Conservation (phyloP, 495 filamentous ascomycete species). For the Pyronema omphalodes region DNA sequence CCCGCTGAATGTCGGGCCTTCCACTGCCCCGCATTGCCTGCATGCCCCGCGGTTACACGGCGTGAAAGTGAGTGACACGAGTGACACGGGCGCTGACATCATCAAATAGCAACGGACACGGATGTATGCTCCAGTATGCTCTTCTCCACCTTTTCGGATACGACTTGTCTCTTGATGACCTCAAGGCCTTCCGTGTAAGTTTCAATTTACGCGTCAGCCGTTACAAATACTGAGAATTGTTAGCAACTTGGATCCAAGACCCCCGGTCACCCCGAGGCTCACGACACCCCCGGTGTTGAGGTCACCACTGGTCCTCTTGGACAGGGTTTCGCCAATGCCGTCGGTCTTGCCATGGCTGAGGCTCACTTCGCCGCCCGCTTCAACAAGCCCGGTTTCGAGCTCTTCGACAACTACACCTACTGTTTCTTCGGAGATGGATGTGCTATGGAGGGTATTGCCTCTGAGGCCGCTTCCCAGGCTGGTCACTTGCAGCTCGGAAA, state of each 20-base stretch:
- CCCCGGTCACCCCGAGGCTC: slow-evolving; percentile 88
- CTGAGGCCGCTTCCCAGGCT: slow-evolving; percentile 78
- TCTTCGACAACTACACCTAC: slow-evolving; percentile 95
- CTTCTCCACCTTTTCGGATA: slow-evolving; percentile 95
- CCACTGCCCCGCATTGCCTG: neutral
- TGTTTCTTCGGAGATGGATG: slow-evolving; percentile 95
- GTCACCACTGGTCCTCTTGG: slow-evolving; percentile 95
- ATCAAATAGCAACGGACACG: slow-evolving; percentile 75
- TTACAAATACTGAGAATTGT: neutral
- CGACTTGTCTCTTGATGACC: slow-evolving; percentile 61
- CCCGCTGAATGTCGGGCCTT: neutral
- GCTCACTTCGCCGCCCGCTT: slow-evolving; percentile 72
- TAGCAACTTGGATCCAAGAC: slow-evolving; percentile 39
- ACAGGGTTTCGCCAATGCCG: slow-evolving; percentile 86
- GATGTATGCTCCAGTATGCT: slow-evolving; percentile 98
- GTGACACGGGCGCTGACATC: neutral
- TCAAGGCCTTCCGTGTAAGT: slow-evolving; percentile 90
- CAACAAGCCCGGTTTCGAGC: slow-evolving; percentile 90
- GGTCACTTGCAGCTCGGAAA: slow-evolving; percentile 96
- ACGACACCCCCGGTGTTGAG: slow-evolving; percentile 91
- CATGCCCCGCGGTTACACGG: neutral
- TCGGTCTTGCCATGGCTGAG: slow-evolving; percentile 93
- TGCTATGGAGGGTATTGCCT: slow-evolving; percentile 93
- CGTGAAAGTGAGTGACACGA: neutral
- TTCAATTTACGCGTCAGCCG: neutral